These are phyloP conservation scores for Syzygium aromaticum DNA, from an alignment of 345 rosid genomes.

Conservation along the genomic window DNA sequence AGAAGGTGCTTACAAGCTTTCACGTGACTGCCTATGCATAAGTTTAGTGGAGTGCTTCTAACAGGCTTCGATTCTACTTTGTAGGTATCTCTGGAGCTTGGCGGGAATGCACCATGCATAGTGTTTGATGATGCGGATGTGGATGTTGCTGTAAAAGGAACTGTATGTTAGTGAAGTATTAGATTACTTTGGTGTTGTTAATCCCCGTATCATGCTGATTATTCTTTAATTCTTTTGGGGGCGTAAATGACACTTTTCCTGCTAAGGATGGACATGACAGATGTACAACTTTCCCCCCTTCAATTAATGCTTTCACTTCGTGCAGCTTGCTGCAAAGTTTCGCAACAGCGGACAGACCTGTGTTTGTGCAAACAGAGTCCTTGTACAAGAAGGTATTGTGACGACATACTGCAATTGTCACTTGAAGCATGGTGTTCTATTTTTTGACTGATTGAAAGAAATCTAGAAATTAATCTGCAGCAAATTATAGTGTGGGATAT, in stretches of 20 bases:
- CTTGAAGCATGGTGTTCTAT: neutral
- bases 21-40: neutral
- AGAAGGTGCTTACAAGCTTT: slow-evolving; percentile 46
- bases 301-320: neutral
- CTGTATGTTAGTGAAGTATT: slow-evolving; percentile 40
- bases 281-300: neutral
- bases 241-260: neutral
- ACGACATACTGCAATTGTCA: neutral
- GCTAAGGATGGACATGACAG: neutral
- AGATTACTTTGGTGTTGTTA: neutral
- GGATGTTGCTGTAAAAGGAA: slow-evolving; percentile 91
- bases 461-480: neutral
- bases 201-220: neutral
- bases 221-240: neutral
- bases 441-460: neutral
- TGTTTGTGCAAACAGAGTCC: slow-evolving; percentile 86
- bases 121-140: slow-evolving; percentile 92
- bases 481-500: neutral
- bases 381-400: slow-evolving; percentile 89
- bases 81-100: slow-evolving; percentile 90
- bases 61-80: slow-evolving; percentile 3
- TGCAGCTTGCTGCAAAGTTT: slow-evolving; percentile 90
- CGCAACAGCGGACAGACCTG: slow-evolving; percentile 97
- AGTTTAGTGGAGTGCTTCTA: neutral
- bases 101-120: slow-evolving; percentile 98